A percentile compares a stretch with the other conserved stretches of the same genome.
Conservation (phyloP, 129 eudicot genomes). For the Calendula officinalis region DNA sequence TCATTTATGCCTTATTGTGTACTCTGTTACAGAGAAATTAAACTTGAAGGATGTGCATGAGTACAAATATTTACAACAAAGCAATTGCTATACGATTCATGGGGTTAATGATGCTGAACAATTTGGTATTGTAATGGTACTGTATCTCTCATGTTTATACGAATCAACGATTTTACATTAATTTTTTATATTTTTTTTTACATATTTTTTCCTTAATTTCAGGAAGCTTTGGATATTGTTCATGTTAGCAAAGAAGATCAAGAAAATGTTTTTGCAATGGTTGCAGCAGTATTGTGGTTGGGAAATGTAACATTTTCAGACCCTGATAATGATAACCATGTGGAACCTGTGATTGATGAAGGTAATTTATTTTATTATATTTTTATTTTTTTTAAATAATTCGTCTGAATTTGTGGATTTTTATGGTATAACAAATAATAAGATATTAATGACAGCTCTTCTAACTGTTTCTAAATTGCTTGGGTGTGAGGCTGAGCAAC, state of each 20-base stretch:
- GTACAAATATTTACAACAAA: slow-evolving; percentile 73
- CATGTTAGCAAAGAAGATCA: slow-evolving; percentile 85
- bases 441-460: slow-evolving; percentile 44
- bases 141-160: slow-evolving; percentile 13
- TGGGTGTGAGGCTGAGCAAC: slow-evolving; percentile 50
- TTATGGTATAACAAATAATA: background rate
- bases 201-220: slow-evolving; percentile 18
- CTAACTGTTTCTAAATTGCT: slow-evolving; percentile 57
- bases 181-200: background rate
- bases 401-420: slow-evolving; percentile 9
- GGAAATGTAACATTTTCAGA: slow-evolving; percentile 66
- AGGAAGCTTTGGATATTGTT: slow-evolving; percentile 90
- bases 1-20: slow-evolving; percentile 1
- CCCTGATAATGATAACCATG: slow-evolving; percentile 76
- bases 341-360: slow-evolving; percentile 78
- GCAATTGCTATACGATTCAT: slow-evolving; percentile 66
- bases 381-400: slow-evolving; percentile 1
- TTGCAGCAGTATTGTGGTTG: slow-evolving; percentile 85
- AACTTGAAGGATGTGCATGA: slow-evolving; percentile 59
- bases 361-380: slow-evolving; percentile 39
- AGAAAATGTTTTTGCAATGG: slow-evolving; percentile 75
- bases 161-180: background rate
- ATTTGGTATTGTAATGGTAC: slow-evolving; percentile 66
- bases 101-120: slow-evolving; percentile 88
- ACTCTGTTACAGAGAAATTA: slow-evolving; percentile 56